Evolutionary conservation across 495 filamentous ascomycete species (phyloP).

Genomic region (Talaromyces nanjingensis): DNA sequence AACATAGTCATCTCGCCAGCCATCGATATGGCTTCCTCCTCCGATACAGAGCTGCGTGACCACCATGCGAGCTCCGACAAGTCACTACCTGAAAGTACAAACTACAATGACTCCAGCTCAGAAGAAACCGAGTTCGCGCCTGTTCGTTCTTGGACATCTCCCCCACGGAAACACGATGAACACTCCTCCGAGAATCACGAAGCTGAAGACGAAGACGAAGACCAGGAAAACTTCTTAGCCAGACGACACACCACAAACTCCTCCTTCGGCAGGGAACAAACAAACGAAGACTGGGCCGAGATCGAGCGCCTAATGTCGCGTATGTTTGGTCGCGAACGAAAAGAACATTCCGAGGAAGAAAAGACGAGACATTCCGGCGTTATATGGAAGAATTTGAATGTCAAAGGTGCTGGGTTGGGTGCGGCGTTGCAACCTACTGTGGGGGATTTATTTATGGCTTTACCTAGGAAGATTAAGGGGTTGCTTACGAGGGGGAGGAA

Average conservation of each 20-base stretch:
- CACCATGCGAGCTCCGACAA: background rate
- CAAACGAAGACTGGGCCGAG: conserved; percentile 48
- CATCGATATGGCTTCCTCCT: background rate
- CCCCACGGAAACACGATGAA: background rate
- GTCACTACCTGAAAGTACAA: background rate
- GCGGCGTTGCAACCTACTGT: conserved; percentile 59
- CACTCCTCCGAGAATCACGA: background rate
- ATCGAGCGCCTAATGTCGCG: conserved; percentile 54
- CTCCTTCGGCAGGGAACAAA: conserved; percentile 24
- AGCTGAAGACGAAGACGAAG: background rate
- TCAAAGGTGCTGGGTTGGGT: conserved; percentile 61
- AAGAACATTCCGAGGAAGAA: conserved; percentile 59
- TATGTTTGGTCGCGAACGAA: conserved; percentile 57
- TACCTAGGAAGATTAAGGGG: conserved; percentile 45
- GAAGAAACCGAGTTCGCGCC: background rate
- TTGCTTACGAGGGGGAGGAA: conserved; percentile 37
- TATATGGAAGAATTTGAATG: conserved; percentile 54
- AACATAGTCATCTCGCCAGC: background rate
- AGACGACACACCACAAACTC: conserved; percentile 11
- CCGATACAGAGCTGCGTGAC: background rate
- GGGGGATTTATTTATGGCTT: conserved; percentile 53
- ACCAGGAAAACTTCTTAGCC: conserved; percentile 9
- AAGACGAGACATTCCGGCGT: conserved; percentile 52
- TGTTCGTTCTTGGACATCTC: background rate
- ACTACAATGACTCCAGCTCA: background rate